Conservation (phyloP, 352 stramenopile species). For the Phytophthora meadii region DNA sequence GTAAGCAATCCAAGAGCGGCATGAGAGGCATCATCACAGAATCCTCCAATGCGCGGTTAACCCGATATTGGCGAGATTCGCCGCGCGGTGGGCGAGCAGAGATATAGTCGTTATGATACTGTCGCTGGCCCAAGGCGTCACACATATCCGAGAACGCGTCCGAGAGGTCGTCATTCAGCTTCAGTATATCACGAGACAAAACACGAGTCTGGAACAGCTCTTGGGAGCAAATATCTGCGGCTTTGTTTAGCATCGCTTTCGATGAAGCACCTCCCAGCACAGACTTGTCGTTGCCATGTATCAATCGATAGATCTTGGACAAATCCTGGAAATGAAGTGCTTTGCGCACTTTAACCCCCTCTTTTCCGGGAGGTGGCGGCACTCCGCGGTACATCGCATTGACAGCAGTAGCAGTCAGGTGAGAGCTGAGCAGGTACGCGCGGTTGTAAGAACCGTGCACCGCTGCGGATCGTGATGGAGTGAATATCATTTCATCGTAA, state of each 20-base stretch:
- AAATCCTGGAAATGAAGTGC: slow-evolving; percentile 30
- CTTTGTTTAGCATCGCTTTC: slow-evolving; percentile 27
- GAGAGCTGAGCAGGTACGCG: slow-evolving; percentile 33
- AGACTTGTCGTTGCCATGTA: slow-evolving; percentile 29
- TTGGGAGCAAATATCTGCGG: slow-evolving; percentile 26
- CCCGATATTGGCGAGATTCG: slow-evolving; percentile 24
- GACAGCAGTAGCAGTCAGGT: slow-evolving; percentile 30
- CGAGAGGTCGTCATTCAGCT: slow-evolving; percentile 40
- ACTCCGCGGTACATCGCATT: slow-evolving; percentile 29
- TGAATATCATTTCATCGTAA: slow-evolving; percentile 41
- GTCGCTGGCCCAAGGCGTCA: slow-evolving; percentile 24
- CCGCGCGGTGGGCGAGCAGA: background rate
- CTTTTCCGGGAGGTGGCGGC: background rate
- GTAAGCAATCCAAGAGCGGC: slow-evolving; percentile 35
- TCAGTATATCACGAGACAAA: slow-evolving; percentile 42
- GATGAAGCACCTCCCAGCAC: slow-evolving; percentile 24
- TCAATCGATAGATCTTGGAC: slow-evolving; percentile 29
- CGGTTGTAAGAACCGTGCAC: slow-evolving; percentile 31
- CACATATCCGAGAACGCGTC: slow-evolving; percentile 41
- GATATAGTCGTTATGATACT: slow-evolving; percentile 33
- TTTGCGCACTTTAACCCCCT: slow-evolving; percentile 30
- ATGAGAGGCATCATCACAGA: slow-evolving; percentile 32
- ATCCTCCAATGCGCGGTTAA: slow-evolving; percentile 35
- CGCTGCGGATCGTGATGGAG: slow-evolving; percentile 31
- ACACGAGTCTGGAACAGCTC: slow-evolving; percentile 41